Base-by-base conservation (phyloP, 345 rosid species). In the Syzygium grande region DNA sequence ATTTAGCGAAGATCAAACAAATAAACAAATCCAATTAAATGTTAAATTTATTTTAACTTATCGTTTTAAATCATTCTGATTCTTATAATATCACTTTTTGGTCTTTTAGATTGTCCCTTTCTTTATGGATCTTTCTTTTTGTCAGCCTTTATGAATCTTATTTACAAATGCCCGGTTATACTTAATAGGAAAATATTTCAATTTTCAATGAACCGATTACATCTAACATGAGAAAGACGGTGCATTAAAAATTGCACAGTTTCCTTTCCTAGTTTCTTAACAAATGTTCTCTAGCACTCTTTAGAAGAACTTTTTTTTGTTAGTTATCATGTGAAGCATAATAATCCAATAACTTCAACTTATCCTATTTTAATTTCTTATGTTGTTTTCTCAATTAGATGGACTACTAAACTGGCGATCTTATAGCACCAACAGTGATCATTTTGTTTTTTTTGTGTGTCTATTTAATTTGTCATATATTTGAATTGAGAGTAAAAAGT, bases 161-260 rank as follows among this genome's bases (percentile, higher is more conserved):
- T 68, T 4, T 16, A 30, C 0, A 8, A 30, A 30, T 7, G 79
- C 43, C 11, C 3, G 1, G 2, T 68, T 2, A 16, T 61, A 27
- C 34, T 61, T 61, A 61, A n/a, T 30, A 9, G 22, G 43, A 68
- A 68, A 68, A 30, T 0, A 30, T 30, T 68, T 68, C 23, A 68
- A 8, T 30, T 68, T 30, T 0, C 0, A 30, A 0, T 68, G 4
- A 3, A 2, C 6, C 2, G 9, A 30, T 4, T 30, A 30, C 79
- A 30, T 65, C 22, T 15, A 8, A 30, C 11, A 16, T 30, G 22
- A 30, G 1, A 8, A 30, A 16, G 43, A 30, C 10, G 5, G 43
- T 0, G 43, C 79, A 16, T 68, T 30, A 0, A 30, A 30, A 30
- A 34, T 16, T 16, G 79, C 79, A 7, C 0, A 1, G 1, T 16